These are phyloP conservation scores for Rehmannia glutinosa DNA, from an alignment of 257 asterid species.

Conservation along the genomic window DNA sequence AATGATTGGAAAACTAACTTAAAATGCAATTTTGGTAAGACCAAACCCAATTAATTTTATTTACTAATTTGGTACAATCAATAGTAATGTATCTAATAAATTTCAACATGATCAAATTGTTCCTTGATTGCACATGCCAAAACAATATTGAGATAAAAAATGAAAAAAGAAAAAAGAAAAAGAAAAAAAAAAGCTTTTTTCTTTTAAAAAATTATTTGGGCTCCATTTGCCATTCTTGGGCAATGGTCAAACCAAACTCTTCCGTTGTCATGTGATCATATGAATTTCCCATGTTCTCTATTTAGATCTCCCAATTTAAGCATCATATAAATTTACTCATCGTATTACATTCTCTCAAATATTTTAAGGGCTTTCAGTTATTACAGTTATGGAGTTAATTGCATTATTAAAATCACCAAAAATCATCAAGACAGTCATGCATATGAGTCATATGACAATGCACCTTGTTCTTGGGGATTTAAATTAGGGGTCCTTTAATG, in stretches of 20 bases:
- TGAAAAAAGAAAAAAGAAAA: no score
- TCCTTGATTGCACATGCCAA: conserved; percentile 11
- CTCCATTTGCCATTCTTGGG: no score
- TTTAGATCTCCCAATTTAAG: conserved; percentile 8
- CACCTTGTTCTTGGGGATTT: conserved; percentile 28
- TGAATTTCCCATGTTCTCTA: conserved; percentile 29
- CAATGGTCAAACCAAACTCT: conserved; percentile 23
- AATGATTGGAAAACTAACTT: no score
- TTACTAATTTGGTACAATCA: no score
- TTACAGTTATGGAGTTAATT: conserved; percentile 49
- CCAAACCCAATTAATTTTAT: no score
- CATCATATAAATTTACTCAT: not conserved
- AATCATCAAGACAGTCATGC: not conserved
- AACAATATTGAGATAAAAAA: no score
- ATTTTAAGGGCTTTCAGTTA: conserved; percentile 42
- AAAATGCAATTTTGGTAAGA: no score
- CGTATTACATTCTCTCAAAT: conserved; percentile 5
- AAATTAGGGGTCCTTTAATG: conserved; percentile 14
- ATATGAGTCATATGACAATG: not conserved
- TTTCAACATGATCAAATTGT: conserved; percentile 9
- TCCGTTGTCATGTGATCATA: conserved; percentile 46
- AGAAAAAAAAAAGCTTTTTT: no score
- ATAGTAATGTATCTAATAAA: no score
- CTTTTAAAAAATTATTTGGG: no score
- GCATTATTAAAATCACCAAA: conserved; percentile 21